Evolutionary conservation across 441 rosid species (phyloP).

Genomic region (Gossypium gossypioides): DNA sequence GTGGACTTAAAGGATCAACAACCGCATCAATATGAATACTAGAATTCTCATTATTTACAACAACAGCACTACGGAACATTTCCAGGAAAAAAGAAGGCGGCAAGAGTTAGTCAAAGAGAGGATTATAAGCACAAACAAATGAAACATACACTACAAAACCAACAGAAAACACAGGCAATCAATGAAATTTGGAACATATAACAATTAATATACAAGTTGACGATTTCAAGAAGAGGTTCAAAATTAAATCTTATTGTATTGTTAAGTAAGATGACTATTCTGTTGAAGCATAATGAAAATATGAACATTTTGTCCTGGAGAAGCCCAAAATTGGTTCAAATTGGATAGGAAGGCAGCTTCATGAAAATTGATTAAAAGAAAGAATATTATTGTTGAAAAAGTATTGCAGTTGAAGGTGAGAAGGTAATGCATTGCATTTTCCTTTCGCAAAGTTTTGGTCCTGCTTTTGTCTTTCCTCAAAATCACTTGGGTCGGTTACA

Average conservation of each 20-base stretch:
- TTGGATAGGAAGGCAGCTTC: neutral
- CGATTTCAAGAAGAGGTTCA: neutral
- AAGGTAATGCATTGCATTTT: neutral
- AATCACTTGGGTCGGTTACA: neutral
- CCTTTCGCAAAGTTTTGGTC: neutral
- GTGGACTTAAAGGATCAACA: constrained; percentile 83
- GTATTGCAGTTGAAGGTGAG: neutral
- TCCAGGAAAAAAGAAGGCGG: neutral
- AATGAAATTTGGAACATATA: neutral
- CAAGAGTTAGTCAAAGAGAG: neutral
- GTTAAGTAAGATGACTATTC: neutral
- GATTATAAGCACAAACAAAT: neutral
- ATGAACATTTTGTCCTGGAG: neutral
- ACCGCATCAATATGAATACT: constrained; percentile 89
- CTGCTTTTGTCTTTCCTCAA: neutral
- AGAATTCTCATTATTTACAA: constrained; percentile 45
- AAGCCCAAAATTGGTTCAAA: neutral
- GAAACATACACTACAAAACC: neutral
- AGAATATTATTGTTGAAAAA: neutral
- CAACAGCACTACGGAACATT: constrained; percentile 26
- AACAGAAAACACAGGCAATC: neutral
- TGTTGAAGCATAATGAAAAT: neutral
- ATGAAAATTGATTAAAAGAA: neutral
- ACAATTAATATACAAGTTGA: neutral
- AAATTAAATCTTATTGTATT: neutral